These are phyloP conservation scores for Picea engelmannii DNA, from an alignment of 83 land plant species.

Conservation along the genomic window DNA sequence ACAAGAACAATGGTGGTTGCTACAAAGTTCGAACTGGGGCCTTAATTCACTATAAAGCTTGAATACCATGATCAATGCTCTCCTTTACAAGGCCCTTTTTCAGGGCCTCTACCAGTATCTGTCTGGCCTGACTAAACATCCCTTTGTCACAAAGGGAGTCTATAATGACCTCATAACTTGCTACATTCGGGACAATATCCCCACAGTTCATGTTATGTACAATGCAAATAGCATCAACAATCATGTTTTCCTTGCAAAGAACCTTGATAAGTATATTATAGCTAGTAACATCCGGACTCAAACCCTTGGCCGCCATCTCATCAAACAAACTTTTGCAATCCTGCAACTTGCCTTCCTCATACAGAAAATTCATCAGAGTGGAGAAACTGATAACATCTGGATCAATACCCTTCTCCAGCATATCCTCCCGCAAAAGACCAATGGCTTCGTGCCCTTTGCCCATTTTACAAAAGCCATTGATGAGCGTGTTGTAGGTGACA, in stretches of 20 bases:
- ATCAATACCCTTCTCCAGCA: background rate
- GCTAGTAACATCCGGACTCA: background rate
- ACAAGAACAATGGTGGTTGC: too few relatives aligned
- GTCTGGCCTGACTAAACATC: background rate
- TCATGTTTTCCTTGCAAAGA: background rate
- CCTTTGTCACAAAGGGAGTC: background rate
- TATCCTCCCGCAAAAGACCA: background rate
- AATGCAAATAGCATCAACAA: background rate
- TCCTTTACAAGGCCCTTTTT: background rate
- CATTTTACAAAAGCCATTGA: conserved; percentile 1
- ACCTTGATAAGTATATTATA: background rate
- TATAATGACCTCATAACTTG: background rate
- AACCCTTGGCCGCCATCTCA: background rate
- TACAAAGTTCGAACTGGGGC: too few relatives aligned
- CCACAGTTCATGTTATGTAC: background rate
- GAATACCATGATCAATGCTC: background rate
- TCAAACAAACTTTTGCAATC: background rate
- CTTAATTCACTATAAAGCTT: background rate
- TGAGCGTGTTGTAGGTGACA: conserved; percentile 18
- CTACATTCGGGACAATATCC: background rate
- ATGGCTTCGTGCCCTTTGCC: conserved; percentile 1
- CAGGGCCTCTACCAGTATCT: background rate
- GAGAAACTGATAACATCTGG: conserved; percentile 3
- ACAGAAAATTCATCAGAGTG: background rate
- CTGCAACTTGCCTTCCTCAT: background rate